These are phyloP conservation scores for Sonneratia caseolaris DNA, from an alignment of 345 rosid genomes.

Conservation along the genomic window DNA sequence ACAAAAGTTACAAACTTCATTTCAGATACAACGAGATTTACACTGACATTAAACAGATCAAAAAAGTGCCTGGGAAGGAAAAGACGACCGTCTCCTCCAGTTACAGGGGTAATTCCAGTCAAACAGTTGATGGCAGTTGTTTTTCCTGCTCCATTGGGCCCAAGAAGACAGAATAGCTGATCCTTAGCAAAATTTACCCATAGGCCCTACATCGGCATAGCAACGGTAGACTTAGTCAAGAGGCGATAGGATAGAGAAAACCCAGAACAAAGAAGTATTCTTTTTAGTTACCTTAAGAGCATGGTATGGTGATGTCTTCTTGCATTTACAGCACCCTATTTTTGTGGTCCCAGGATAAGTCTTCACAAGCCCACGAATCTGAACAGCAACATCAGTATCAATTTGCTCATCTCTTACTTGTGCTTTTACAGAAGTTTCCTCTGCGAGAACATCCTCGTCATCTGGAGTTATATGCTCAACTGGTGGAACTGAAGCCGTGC, in stretches of 20 bases:
- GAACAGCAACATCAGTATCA: constrained; percentile 65
- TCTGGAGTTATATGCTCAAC: constrained; percentile 48
- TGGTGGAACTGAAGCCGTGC: constrained; percentile 50
- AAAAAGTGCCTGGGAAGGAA: neutral
- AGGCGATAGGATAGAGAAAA: neutral
- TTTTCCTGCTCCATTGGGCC: constrained; percentile 96
- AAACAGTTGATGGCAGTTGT: constrained; percentile 76
- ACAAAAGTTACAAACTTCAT: constrained; percentile 1
- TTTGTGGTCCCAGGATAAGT: constrained; percentile 55
- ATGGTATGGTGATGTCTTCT: constrained; percentile 67
- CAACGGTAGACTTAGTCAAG: neutral
- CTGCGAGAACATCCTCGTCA: constrained; percentile 81
- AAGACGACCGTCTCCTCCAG: constrained; percentile 65
- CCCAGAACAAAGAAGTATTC: neutral
- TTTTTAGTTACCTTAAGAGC: constrained; percentile 50
- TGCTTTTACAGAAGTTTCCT: constrained; percentile 55
- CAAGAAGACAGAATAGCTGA: constrained; percentile 88
- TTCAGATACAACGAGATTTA: neutral
- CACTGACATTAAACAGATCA: neutral
- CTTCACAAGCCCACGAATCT: constrained; percentile 68
- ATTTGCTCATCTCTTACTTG: constrained; percentile 35
- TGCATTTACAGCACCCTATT: constrained; percentile 55
- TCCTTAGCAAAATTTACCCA: constrained; percentile 80
- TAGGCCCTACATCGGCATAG: constrained; percentile 38
- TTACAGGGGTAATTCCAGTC: constrained; percentile 78